Percentiles rank a stretch among this genome's conserved stretches.
Evolutionary conservation across 2,329 filamentous ascomycete genomes (phyloP).

Genomic region (Colletotrichum chrysophilum): DNA sequence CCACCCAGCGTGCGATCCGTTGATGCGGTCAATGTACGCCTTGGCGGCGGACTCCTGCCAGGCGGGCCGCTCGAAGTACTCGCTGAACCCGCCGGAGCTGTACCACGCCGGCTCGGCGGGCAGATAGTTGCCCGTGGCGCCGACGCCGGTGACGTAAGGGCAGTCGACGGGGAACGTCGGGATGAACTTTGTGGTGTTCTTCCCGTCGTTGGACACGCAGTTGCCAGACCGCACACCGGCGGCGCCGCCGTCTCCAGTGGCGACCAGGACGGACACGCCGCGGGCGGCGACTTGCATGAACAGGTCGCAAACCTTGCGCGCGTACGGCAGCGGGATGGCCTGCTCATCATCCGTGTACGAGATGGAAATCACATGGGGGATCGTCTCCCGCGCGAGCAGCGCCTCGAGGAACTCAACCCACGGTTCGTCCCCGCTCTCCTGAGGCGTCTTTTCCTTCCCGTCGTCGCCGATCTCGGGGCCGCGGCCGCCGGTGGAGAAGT

Average conservation of each 20-base stretch:
- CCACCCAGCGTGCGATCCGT: conserved; percentile 44
- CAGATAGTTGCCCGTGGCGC: conserved; percentile 29
- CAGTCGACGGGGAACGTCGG: conserved; percentile 55
- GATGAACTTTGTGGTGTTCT: conserved; percentile 56
- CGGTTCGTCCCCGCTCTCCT: conserved; percentile 31
- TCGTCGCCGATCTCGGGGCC: background rate
- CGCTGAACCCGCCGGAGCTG: conserved; percentile 51
- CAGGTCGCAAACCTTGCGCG: conserved; percentile 32
- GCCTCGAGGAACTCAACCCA: conserved; percentile 33
- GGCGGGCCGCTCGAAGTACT: conserved; percentile 44
- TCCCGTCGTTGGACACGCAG: conserved; percentile 62
- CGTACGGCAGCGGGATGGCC: conserved; percentile 32
- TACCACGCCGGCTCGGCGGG: conserved; percentile 39
- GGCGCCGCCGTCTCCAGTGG: conserved; percentile 32
- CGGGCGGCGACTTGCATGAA: conserved; percentile 37
- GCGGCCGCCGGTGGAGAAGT: conserved; percentile 5
- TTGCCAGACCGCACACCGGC: background rate
- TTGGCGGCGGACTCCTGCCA: conserved; percentile 45
- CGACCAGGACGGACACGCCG: conserved; percentile 32
- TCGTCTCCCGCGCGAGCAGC: conserved; percentile 26
- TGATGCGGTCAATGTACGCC: conserved; percentile 44
- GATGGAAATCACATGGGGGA: conserved; percentile 38
- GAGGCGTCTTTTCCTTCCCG: background rate
- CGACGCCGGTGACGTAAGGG: conserved; percentile 38
- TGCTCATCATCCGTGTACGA: conserved; percentile 41